These are phyloP conservation scores for Neoscytalidium dimidiatum DNA, from an alignment of 2,329 filamentous ascomycete genomes.

Conservation along the genomic window DNA sequence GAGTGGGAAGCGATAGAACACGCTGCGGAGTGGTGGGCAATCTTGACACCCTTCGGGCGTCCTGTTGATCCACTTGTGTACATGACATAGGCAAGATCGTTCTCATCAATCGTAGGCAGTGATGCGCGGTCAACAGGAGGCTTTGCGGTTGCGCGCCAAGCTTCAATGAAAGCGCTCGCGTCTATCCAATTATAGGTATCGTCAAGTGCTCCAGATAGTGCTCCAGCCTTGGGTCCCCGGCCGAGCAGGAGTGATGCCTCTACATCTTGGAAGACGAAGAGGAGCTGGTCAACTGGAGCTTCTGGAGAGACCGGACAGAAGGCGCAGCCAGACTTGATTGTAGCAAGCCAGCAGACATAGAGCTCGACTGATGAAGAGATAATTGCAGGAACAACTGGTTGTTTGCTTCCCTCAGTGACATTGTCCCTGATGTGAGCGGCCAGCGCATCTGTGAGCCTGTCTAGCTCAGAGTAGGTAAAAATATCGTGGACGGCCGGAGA, in stretches of 20 bases:
- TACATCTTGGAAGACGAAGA: conserved; percentile 26
- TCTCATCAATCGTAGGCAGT: conserved; percentile 8
- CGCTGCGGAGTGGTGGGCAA: conserved; percentile 25
- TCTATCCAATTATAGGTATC: conserved; percentile 7
- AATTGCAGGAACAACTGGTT: conserved; percentile 5
- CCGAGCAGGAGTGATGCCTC: conserved; percentile 10
- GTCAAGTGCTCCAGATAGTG: conserved; percentile 34
- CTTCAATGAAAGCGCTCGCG: neutral
- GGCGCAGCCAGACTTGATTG: conserved; percentile 72
- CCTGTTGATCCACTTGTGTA: conserved; percentile 20
- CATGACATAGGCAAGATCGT: conserved; percentile 19
- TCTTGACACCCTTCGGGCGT: conserved; percentile 18
- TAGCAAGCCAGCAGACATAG: conserved; percentile 73
- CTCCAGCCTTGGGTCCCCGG: neutral
- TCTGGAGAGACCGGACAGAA: conserved; percentile 78
- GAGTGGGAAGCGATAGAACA: conserved; percentile 48
- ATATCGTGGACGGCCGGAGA: conserved; percentile 5
- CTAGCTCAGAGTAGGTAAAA: conserved; percentile 12
- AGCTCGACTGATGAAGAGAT: conserved; percentile 57
- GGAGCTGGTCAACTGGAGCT: conserved; percentile 59
- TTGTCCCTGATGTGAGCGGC: neutral
- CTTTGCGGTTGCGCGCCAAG: neutral
- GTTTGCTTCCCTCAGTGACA: neutral
- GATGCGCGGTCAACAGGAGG: conserved; percentile 28
- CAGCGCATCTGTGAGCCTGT: conserved; percentile 15